phyloP scores from a whole-genome alignment of 2,329 filamentous ascomycete genomes.

The Coniochaeta ligniaria region DNA sequence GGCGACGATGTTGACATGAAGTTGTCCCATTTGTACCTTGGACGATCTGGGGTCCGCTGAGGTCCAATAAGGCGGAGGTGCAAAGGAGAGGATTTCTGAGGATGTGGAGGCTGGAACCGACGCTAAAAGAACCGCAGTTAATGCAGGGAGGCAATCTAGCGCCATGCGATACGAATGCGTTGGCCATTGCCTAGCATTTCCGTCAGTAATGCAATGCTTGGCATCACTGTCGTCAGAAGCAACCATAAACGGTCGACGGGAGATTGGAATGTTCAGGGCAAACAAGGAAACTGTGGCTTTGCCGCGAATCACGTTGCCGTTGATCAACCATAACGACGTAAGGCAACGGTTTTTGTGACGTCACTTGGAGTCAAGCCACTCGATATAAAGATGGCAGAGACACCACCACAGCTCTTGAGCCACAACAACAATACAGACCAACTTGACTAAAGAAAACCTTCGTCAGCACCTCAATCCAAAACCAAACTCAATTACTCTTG shows the following conservation, averaged over 20 bases:
- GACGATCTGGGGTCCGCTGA: too few species aligned
- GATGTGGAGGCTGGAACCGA: too few species aligned
- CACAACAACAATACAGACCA: not conserved
- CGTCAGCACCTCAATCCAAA: too few species aligned
- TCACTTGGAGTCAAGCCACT: not conserved
- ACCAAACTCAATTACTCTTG: too few species aligned
- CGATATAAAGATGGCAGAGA: not conserved
- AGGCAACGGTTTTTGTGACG: not conserved
- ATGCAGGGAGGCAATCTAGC: not conserved
- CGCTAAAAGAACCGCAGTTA: not conserved
- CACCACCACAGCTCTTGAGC: not conserved
- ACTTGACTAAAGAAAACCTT: too few species aligned
- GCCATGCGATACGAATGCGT: too few species aligned
- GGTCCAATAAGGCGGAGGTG: not conserved
- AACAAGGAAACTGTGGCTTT: conserved; percentile 1
- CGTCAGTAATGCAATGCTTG: too few species aligned
- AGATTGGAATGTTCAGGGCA: not conserved
- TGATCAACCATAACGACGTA: not conserved
- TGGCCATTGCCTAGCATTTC: too few species aligned
- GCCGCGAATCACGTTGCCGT: not conserved
- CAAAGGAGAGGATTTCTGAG: too few species aligned
- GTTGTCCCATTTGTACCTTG: too few species aligned
- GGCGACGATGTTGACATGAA: too few species aligned
- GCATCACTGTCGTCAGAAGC: too few species aligned
- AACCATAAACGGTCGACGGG: not conserved